A percentile compares a stretch with the other conserved stretches of the same genome.
These are phyloP conservation scores for Lachancea meyersii DNA, from an alignment of 805 yeast species.

Conservation along the genomic window DNA sequence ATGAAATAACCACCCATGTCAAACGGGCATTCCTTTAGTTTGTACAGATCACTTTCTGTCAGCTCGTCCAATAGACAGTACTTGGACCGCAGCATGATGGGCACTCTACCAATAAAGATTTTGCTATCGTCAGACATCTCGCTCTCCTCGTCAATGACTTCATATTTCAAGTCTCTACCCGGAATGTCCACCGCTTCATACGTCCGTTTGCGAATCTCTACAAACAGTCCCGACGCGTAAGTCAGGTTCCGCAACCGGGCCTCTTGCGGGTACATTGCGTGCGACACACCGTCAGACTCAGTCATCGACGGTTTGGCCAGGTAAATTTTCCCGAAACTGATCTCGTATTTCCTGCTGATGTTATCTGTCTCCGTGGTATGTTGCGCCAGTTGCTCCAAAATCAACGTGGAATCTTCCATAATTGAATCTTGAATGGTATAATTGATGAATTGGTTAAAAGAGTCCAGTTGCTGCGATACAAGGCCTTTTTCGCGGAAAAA, in stretches of 20 bases:
- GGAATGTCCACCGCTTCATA: conserved; percentile 75
- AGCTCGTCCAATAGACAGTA: conserved; percentile 89
- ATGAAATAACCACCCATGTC: conserved; percentile 99
- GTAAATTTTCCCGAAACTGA: conserved; percentile 95
- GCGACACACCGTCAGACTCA: conserved; percentile 99
- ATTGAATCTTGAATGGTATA: conserved; percentile 95
- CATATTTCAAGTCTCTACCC: conserved; percentile 54
- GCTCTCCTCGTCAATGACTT: conserved; percentile 42
- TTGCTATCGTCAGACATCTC: conserved; percentile 66
- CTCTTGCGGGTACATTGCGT: conserved; percentile 96
- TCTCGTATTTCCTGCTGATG: conserved; percentile 87
- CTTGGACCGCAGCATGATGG: conserved; percentile 95
- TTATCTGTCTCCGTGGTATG: conserved; percentile 88
- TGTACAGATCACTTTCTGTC: conserved; percentile 88
- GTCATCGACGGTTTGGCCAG: conserved; percentile 97
- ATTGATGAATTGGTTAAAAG: conserved; percentile 96
- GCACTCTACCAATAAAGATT: conserved; percentile 93
- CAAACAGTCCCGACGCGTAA: conserved; percentile 91
- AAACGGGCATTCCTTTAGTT: conserved; percentile 95
- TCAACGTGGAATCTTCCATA: conserved; percentile 88
- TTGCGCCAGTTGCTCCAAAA: conserved; percentile 97
- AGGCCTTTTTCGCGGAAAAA: conserved; percentile 95
- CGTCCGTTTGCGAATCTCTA: conserved; percentile 89
- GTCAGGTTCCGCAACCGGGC: conserved; percentile 95
- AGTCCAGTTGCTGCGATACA: conserved; percentile 96